These are phyloP conservation scores for Capsicum rhomboideum DNA, from an alignment of 257 asterid genomes.

Conservation along the genomic window DNA sequence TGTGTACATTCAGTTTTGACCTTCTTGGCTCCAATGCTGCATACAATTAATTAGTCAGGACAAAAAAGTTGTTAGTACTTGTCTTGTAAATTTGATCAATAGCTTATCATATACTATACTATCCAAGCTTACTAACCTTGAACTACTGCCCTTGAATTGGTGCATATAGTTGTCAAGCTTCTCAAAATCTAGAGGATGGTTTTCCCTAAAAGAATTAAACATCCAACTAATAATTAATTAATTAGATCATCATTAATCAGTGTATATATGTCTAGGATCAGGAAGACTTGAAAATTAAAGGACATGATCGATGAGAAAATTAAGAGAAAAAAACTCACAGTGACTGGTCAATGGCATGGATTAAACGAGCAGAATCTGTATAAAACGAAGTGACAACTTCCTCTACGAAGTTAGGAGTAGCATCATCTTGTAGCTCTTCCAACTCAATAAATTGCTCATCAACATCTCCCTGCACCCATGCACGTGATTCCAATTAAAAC, in stretches of 20 bases:
- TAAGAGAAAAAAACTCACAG: conserved; percentile 31
- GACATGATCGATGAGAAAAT: not conserved
- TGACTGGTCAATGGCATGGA: conserved; percentile 53
- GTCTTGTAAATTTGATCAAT: no score
- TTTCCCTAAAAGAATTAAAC: conserved; percentile 15
- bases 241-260: not conserved
- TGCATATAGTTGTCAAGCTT: conserved; percentile 62
- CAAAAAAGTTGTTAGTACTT: not conserved
- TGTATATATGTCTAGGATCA: not conserved
- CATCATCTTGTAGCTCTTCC: conserved; percentile 75
- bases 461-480: conserved; percentile 45
- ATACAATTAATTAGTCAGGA: not conserved
- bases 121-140: no score
- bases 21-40: conserved; percentile 85
- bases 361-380: conserved; percentile 45
- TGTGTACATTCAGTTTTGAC: conserved; percentile 58
- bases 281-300: not conserved
- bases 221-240: not conserved
- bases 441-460: conserved; percentile 67
- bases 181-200: conserved; percentile 19
- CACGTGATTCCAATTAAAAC: not conserved
- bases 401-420: conserved; percentile 68
- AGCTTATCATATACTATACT: not conserved
- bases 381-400: conserved; percentile 68
- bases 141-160: conserved; percentile 70